phyloP scores from a whole-genome alignment of 495 filamentous ascomycete genomes.

The Podospora comata region DNA sequence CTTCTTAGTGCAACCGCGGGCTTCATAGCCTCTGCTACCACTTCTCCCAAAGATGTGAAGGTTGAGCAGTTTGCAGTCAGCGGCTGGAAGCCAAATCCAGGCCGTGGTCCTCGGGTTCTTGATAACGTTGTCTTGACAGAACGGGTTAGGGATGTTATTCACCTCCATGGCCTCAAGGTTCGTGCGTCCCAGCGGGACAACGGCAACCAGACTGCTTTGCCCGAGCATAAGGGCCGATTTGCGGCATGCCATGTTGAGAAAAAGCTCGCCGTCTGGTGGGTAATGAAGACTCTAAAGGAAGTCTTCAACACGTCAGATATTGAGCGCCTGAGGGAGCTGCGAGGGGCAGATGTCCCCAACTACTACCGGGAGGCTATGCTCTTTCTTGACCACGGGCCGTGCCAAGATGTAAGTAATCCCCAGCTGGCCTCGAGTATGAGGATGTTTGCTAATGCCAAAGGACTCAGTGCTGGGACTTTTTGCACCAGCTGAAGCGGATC shows the following conservation, averaged over 20 bases:
- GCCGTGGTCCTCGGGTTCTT: slow-evolving; percentile 1
- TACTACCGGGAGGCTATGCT: background rate
- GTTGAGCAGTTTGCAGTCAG: slow-evolving; percentile 13
- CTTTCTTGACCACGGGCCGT: slow-evolving; percentile 13
- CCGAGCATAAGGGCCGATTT: slow-evolving; percentile 16
- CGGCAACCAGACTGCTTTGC: background rate
- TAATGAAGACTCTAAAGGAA: slow-evolving; percentile 10
- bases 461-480: slow-evolving; percentile 16
- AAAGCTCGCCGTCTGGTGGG: slow-evolving; percentile 19
- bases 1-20: slow-evolving; percentile 11
- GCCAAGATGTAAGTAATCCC: slow-evolving; percentile 13
- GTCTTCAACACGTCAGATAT: slow-evolving; percentile 13
- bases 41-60: background rate
- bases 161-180: slow-evolving; percentile 6
- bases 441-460: background rate
- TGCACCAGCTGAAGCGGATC: background rate
- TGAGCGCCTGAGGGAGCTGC: slow-evolving; percentile 1
- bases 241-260: slow-evolving; percentile 14
- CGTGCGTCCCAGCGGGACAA: slow-evolving; percentile 2
- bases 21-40: slow-evolving; percentile 5
- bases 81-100: slow-evolving; percentile 10
- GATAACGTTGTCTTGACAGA: slow-evolving; percentile 10
- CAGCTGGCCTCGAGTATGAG: background rate
- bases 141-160: slow-evolving; percentile 4
- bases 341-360: background rate